Evolutionary conservation across 805 yeast genomes (phyloP), one percentile per base, ranked within the genome.

Genomic region (Candida nanaspora): DNA sequence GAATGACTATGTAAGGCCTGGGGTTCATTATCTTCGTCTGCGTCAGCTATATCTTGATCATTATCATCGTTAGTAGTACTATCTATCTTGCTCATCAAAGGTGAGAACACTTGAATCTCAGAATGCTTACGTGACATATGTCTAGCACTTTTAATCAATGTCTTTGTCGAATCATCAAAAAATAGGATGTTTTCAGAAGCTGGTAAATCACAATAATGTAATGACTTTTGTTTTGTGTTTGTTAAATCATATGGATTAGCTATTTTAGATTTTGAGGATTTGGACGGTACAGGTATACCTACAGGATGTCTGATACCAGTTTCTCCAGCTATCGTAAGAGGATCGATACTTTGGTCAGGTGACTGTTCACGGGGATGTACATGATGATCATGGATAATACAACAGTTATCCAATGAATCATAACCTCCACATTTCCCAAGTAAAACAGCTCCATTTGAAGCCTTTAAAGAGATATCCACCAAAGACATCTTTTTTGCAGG

Each of bases 201-300:
- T 16, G 67, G 67, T 15, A 52, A 43, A 1, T 59, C 56, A 44
- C 67, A 60, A 35, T 57, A 63, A 42, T 61, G 63, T 8, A 63
- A 35, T 6, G 34, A 14, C 8, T 32, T 18, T 10, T 32, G 35
- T 4, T 32, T 32, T 11, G 14, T 8, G 4, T 6, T 18, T 13
- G 23, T 18, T 5, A 5, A 8, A 18, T 9, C 22, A 31, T 6
- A 10, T 14, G 30, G 6, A 10, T 28, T 28, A 11, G 20, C 20
- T n/a, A n/a, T n/a, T n/a, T n/a, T n/a, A n/a, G n/a, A n/a, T n/a
- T n/a, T n/a, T n/a, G n/a, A n/a, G n/a, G n/a, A n/a, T n/a, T n/a
- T n/a, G n/a, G n/a, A n/a, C n/a, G n/a, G n/a, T n/a, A n/a, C n/a
- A n/a, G n/a, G n/a, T n/a, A n/a, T n/a, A n/a, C n/a, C n/a, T n/a